phyloP scores from a whole-genome alignment of 768 basidiomycete genomes.

The Agaricus sinodeliciosus region DNA sequence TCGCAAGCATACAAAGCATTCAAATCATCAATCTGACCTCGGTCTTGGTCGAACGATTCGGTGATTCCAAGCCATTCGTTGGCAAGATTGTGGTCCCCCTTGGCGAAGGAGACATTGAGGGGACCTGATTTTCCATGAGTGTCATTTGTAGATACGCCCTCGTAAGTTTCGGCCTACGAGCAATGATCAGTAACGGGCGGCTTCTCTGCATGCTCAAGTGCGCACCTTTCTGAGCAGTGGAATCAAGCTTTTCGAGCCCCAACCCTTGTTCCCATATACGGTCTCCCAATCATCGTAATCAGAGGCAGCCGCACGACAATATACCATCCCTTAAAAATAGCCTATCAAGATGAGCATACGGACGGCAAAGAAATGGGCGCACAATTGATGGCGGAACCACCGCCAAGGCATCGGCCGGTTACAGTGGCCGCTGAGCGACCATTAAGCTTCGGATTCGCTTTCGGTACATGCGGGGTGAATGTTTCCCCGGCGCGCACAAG shows the following conservation, averaged over 20 bases:
- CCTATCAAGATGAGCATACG: not conserved
- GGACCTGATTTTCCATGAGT: conserved; percentile 49
- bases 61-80: conserved; percentile 41
- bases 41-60: conserved; percentile 38
- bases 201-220: not conserved
- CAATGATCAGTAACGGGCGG: not conserved
- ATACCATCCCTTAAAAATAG: conserved; percentile 37
- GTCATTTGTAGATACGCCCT: conserved; percentile 18
- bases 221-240: conserved; percentile 52
- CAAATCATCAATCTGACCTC: conserved; percentile 35
- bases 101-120: conserved; percentile 38
- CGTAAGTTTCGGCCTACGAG: conserved; percentile 34
- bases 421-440: conserved; percentile 40
- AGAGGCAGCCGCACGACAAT: conserved; percentile 51
- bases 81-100: conserved; percentile 32
- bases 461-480: conserved; percentile 38
- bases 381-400: conserved; percentile 64
- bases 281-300: conserved; percentile 63
- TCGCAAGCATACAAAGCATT: conserved; percentile 37
- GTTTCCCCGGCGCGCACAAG: conserved; percentile 31
- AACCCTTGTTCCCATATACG: conserved; percentile 46
- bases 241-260: conserved; percentile 51
- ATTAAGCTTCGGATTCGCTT: conserved; percentile 31
- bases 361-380: conserved; percentile 8
- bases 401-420: conserved; percentile 48